Conservation (phyloP, 306 rosid genomes). For the Inga laurina region DNA sequence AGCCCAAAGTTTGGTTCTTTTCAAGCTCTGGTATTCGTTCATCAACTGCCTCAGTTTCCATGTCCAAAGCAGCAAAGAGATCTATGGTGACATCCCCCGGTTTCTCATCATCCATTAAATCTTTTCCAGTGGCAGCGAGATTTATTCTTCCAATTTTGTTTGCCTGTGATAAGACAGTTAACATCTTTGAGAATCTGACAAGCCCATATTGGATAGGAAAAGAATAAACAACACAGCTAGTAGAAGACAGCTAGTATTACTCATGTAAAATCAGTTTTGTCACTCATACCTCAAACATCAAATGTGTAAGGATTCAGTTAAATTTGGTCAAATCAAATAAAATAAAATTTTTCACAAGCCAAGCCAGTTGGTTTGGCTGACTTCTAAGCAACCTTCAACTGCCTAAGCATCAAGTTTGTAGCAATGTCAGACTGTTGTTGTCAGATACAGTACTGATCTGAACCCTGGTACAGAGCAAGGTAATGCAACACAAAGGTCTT, state of each 20-base stretch:
- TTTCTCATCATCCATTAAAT: constrained; percentile 97
- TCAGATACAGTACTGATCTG: too few species aligned
- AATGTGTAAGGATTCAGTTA: constrained; percentile 9
- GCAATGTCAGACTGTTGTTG: background rate
- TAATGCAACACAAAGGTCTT: background rate
- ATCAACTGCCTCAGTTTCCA: constrained; percentile 75
- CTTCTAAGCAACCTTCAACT: constrained; percentile 15
- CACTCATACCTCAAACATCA: constrained; percentile 6
- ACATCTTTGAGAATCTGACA: constrained; percentile 13
- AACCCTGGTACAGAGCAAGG: background rate
- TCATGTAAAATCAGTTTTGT: constrained; percentile 17
- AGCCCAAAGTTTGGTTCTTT: constrained; percentile 87
- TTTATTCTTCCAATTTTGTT: constrained; percentile 93
- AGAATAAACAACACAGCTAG: background rate
- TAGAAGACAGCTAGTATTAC: background rate
- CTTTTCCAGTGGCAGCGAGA: constrained; percentile 97
- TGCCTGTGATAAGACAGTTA: constrained; percentile 60
- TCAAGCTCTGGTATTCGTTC: constrained; percentile 85
- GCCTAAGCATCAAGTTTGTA: background rate
- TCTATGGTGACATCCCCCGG: constrained; percentile 88
- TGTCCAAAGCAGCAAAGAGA: constrained; percentile 78
- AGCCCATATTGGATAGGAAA: constrained; percentile 20
- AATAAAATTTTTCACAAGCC: constrained; percentile 16
- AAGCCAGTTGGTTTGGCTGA: background rate
- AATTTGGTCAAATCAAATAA: background rate